These are phyloP conservation scores for Candida boidinii DNA, from an alignment of 805 yeast species.

Conservation along the genomic window DNA sequence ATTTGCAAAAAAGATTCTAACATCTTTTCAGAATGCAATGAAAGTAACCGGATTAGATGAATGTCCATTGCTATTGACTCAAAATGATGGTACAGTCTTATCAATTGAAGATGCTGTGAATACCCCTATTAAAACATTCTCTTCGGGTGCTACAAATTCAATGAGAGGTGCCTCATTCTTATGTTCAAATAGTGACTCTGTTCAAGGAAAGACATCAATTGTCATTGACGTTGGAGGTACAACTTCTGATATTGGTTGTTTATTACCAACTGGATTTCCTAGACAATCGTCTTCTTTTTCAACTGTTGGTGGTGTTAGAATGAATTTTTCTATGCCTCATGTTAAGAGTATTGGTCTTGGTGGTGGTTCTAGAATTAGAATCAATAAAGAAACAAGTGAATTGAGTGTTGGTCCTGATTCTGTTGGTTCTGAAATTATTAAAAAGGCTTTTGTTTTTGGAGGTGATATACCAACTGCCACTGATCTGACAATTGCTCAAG, in stretches of 20 bases:
- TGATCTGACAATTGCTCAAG: slow-evolving; percentile 25
- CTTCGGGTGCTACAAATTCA: slow-evolving; percentile 35
- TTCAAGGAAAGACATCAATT: slow-evolving; percentile 16
- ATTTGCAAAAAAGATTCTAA: slow-evolving; percentile 29
- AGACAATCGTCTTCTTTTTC: slow-evolving; percentile 30
- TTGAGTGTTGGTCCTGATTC: slow-evolving; percentile 34
- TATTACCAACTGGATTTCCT: slow-evolving; percentile 33
- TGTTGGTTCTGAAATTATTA: slow-evolving; percentile 29
- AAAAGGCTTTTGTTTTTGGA: slow-evolving; percentile 27
- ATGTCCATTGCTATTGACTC: slow-evolving; percentile 28
- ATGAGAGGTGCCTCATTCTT: slow-evolving; percentile 33
- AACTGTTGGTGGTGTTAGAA: slow-evolving; percentile 32
- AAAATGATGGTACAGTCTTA: slow-evolving; percentile 35
- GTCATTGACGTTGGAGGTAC: slow-evolving; percentile 39
- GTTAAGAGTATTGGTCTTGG: slow-evolving; percentile 36
- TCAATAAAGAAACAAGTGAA: slow-evolving; percentile 7
- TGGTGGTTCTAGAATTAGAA: slow-evolving; percentile 35
- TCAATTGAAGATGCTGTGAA: slow-evolving; percentile 26
- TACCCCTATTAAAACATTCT: slow-evolving; percentile 31
- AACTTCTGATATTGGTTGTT: slow-evolving; percentile 33
- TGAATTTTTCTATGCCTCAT: slow-evolving; percentile 37
- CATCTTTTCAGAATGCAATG: slow-evolving; percentile 26
- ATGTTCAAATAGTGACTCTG: slow-evolving; percentile 16
- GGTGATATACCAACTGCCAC: slow-evolving; percentile 29
- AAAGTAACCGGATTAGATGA: slow-evolving; percentile 19